Evolutionary conservation across 805 yeast species (phyloP).

Genomic region (Clavispora vitiphila): DNA sequence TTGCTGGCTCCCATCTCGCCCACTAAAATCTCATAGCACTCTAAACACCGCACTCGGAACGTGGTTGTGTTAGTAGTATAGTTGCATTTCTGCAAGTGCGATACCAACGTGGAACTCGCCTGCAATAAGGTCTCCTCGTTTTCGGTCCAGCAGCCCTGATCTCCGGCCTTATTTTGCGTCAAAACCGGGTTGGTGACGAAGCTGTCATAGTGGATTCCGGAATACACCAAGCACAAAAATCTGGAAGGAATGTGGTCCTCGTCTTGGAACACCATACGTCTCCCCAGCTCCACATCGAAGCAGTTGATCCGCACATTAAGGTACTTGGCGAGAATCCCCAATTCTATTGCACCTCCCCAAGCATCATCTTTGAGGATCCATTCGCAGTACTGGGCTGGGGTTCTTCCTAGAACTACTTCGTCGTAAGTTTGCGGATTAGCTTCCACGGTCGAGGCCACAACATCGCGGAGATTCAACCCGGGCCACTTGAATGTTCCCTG

Average conservation of each 20-base stretch:
- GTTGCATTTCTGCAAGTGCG: conserved; percentile 43
- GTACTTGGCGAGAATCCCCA: conserved; percentile 53
- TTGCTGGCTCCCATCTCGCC: conserved; percentile 64
- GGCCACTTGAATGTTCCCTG: conserved; percentile 18
- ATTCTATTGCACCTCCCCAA: conserved; percentile 86
- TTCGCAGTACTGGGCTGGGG: conserved; percentile 41
- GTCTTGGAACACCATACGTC: conserved; percentile 47
- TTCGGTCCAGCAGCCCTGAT: conserved; percentile 39
- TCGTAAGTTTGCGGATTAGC: conserved; percentile 39
- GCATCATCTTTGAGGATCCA: conserved; percentile 60
- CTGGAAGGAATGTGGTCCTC: conserved; percentile 29
- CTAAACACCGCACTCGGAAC: conserved; percentile 53
- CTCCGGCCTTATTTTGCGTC: conserved; percentile 24
- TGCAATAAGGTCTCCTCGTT: conserved; percentile 30
- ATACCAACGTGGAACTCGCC: conserved; percentile 37
- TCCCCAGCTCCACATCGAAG: conserved; percentile 59
- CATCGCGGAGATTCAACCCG: conserved; percentile 33
- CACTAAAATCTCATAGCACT: conserved; percentile 45
- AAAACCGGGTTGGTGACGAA: conserved; percentile 24
- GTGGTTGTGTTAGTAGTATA: conserved; percentile 62
- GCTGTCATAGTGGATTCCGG: conserved; percentile 73
- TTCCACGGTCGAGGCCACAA: conserved; percentile 45
- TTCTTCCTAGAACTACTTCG: conserved; percentile 54
- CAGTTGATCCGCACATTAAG: conserved; percentile 52
- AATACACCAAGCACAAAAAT: conserved; percentile 54